Percentiles rank a stretch among this genome's conserved stretches.
Conservation (phyloP, 2,329 filamentous ascomycete genomes). For the Thermomyces lanuginosus region DNA sequence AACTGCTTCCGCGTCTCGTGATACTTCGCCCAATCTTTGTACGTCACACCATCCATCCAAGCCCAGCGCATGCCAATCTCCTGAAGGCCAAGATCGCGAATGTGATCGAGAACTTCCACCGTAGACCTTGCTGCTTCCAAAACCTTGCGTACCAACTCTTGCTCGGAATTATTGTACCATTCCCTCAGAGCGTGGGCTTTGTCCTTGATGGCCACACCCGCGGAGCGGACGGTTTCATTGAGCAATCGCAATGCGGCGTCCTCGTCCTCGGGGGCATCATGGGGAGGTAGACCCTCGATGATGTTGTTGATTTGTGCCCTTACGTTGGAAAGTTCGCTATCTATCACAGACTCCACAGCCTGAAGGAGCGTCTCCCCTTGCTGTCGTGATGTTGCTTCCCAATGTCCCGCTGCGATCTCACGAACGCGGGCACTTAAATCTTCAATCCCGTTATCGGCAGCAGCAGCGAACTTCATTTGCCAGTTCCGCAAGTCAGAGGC, state of each 20-base stretch:
- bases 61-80: conserved; percentile 90
- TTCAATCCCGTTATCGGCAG: conserved; percentile 67
- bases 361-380: conserved; percentile 37
- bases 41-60: conserved; percentile 86
- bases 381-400: conserved; percentile 44
- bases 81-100: conserved; percentile 69
- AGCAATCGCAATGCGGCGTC: conserved; percentile 38
- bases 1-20: conserved; percentile 73
- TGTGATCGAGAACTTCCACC: conserved; percentile 64
- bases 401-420: conserved; percentile 56
- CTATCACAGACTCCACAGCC: conserved; percentile 51
- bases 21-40: conserved; percentile 94
- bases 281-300: conserved; percentile 40
- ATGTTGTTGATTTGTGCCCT: conserved; percentile 48
- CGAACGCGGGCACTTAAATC: conserved; percentile 46
- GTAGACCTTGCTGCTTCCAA: conserved; percentile 61
- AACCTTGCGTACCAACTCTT: conserved; percentile 52
- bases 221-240: conserved; percentile 42
- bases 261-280: conserved; percentile 37
- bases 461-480: conserved; percentile 75
- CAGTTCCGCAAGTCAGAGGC: conserved; percentile 64
- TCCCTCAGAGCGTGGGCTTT: conserved; percentile 59
- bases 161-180: conserved; percentile 59
- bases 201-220: conserved; percentile 58
- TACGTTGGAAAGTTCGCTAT: conserved; percentile 46